Conservation (phyloP, 2,329 filamentous ascomycete genomes). For the Epicoccum sorghinum region DNA sequence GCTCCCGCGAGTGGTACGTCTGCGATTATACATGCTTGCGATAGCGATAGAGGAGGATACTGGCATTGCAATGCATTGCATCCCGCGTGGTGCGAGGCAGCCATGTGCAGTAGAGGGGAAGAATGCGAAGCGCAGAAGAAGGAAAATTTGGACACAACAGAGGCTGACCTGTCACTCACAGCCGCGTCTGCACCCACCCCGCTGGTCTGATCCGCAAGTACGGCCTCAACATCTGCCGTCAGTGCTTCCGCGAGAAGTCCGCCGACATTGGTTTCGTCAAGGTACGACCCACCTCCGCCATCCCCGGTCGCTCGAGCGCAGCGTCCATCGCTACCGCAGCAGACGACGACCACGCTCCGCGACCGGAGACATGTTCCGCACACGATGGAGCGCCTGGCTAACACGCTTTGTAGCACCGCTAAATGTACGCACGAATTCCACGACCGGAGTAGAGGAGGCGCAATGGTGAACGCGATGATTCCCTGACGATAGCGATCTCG, state of each 20-base stretch:
- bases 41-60: background rate
- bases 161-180: conserved; percentile 50
- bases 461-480: conserved; percentile 37
- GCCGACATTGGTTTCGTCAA: conserved; percentile 72
- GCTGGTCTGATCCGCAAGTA: conserved; percentile 99
- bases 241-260: conserved; percentile 74
- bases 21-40: conserved; percentile 9
- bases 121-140: conserved; percentile 7
- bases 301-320: background rate
- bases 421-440: conserved; percentile 33
- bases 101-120: background rate
- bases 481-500: conserved; percentile 33
- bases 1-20: conserved; percentile 88
- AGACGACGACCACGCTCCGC: background rate
- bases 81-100: background rate
- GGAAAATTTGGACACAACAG: conserved; percentile 10
- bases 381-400: conserved; percentile 9
- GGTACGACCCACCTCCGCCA: conserved; percentile 51
- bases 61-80: conserved; percentile 1
- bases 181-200: conserved; percentile 89
- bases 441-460: conserved; percentile 37
- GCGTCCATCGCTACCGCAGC: background rate
- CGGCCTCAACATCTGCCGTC: conserved; percentile 83
- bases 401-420: conserved; percentile 41
- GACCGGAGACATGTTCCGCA: background rate